A percentile compares a stretch with the other conserved stretches of the same genome.
Evolutionary conservation across 257 asterid genomes (phyloP).

Genomic region (Solanum sejunctum): DNA sequence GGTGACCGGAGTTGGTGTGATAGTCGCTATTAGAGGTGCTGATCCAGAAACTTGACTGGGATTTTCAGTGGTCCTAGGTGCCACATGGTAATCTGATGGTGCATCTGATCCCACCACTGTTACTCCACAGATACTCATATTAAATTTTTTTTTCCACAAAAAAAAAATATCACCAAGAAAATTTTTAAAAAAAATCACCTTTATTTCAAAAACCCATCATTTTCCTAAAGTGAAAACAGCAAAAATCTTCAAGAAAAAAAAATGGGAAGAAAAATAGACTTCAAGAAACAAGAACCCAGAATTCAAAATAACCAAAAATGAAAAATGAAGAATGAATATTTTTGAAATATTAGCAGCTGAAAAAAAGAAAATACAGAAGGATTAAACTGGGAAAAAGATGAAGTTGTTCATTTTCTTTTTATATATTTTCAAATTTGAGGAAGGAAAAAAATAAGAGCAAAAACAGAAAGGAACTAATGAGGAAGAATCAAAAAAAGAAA

Average conservation of each 20-base stretch:
- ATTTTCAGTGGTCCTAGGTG: conserved; percentile 52
- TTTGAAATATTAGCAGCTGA: conserved; percentile 4
- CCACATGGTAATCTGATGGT: conserved; percentile 75
- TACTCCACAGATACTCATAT: conserved; percentile 48
- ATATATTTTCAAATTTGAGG: not conserved
- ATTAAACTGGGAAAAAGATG: conserved; percentile 14
- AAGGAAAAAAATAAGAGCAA: not conserved
- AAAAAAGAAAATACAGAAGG: not conserved
- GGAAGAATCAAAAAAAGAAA: not conserved
- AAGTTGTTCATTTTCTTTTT: not conserved
- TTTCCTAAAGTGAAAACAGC: conserved; percentile 1
- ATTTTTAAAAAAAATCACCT: not conserved
- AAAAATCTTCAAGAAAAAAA: not conserved
- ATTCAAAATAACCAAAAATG: not conserved
- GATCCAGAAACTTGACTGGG: conserved; percentile 9
- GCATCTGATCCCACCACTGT: conserved; percentile 94
- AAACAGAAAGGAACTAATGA: not conserved
- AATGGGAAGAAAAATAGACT: not conserved
- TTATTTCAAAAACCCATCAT: conserved; percentile 26
- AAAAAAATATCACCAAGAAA: not conserved
- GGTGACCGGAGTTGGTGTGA: conserved; percentile 17
- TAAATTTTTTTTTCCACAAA: not conserved
- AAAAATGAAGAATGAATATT: not conserved
- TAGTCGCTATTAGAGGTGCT: conserved; percentile 15
- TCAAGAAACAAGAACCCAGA: not conserved